Evolutionary conservation across 2,329 filamentous ascomycete species (phyloP).

Genomic region (Pleurostoma richardsiae): DNA sequence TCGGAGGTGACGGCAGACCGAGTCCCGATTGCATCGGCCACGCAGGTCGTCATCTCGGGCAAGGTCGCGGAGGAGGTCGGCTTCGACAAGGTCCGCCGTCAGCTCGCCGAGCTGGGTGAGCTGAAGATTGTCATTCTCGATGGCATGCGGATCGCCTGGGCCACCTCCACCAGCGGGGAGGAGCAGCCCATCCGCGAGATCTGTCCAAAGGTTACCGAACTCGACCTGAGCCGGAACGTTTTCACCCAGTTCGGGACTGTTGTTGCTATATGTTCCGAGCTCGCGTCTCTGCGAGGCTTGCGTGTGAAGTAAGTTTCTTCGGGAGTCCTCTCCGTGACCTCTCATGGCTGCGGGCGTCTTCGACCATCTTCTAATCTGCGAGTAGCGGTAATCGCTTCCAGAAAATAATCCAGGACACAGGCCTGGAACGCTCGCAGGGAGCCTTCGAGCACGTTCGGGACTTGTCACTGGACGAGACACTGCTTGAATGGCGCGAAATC

Average conservation of each 20-base stretch:
- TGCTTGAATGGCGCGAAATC: conserved; percentile 63
- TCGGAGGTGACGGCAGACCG: conserved; percentile 39
- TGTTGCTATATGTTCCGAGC: conserved; percentile 62
- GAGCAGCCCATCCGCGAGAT: conserved; percentile 37
- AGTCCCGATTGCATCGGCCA: conserved; percentile 22
- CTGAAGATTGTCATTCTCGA: conserved; percentile 80
- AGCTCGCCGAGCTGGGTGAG: conserved; percentile 73
- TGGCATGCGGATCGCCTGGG: conserved; percentile 55
- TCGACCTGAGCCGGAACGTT: conserved; percentile 83
- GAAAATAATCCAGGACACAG: conserved; percentile 35
- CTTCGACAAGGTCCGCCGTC: conserved; percentile 83
- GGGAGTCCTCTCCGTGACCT: not conserved
- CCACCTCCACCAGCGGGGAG: conserved; percentile 22
- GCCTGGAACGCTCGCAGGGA: conserved; percentile 22
- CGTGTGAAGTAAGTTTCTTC: conserved; percentile 60
- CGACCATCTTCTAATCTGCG: conserved; percentile 9
- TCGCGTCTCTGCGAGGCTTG: conserved; percentile 62
- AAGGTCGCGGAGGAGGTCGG: conserved; percentile 93
- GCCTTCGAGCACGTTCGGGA: conserved; percentile 50
- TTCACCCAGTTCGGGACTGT: conserved; percentile 65
- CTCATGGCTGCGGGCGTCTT: not conserved
- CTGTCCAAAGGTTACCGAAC: conserved; percentile 66
- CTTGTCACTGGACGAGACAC: conserved; percentile 61
- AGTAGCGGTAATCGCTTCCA: conserved; percentile 69
- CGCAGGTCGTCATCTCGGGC: conserved; percentile 63